These are phyloP conservation scores for Colletotrichum kahawae DNA, from an alignment of 2,329 filamentous ascomycete species.

Conservation along the genomic window DNA sequence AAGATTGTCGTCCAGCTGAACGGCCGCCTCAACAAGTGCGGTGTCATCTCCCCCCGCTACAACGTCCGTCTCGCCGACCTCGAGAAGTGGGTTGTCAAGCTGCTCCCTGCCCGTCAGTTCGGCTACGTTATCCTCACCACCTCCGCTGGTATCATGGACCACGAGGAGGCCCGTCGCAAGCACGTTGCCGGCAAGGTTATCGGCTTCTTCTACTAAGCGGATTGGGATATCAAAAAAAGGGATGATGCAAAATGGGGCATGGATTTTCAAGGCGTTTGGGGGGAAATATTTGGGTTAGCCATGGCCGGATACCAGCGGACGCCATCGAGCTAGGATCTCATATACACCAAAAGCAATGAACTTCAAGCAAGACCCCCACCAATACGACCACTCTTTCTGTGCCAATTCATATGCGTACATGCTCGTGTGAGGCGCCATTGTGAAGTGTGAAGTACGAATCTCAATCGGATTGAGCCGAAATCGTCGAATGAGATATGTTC, in stretches of 20 bases:
- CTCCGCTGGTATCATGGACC: constrained; percentile 86
- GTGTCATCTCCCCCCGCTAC: constrained; percentile 99
- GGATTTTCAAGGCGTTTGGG: constrained; percentile 42
- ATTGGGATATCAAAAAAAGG: constrained; percentile 17
- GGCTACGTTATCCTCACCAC: constrained; percentile 98
- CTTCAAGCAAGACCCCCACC: constrained; percentile 19
- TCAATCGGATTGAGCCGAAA: not conserved
- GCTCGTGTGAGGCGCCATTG: not conserved
- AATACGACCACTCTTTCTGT: constrained; percentile 18
- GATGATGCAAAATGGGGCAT: constrained; percentile 29
- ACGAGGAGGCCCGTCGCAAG: constrained; percentile 88
- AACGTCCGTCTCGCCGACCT: constrained; percentile 97
- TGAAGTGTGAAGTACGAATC: not conserved
- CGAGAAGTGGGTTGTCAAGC: constrained; percentile 99
- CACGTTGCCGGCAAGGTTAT: constrained; percentile 99
- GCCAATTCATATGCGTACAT: not conserved
- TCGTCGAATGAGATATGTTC: too few relatives aligned
- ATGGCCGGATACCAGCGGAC: constrained; percentile 38
- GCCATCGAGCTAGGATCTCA: constrained; percentile 35
- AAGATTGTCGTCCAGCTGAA: constrained; percentile 99
- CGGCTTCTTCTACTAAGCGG: constrained; percentile 94
- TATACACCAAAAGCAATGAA: constrained; percentile 38
- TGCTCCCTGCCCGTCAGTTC: constrained; percentile 99
- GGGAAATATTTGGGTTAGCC: constrained; percentile 34
- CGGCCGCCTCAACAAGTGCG: constrained; percentile 97